phyloP scores from a whole-genome alignment of 2,329 filamentous ascomycete species.

The Colletotrichum siamense region DNA sequence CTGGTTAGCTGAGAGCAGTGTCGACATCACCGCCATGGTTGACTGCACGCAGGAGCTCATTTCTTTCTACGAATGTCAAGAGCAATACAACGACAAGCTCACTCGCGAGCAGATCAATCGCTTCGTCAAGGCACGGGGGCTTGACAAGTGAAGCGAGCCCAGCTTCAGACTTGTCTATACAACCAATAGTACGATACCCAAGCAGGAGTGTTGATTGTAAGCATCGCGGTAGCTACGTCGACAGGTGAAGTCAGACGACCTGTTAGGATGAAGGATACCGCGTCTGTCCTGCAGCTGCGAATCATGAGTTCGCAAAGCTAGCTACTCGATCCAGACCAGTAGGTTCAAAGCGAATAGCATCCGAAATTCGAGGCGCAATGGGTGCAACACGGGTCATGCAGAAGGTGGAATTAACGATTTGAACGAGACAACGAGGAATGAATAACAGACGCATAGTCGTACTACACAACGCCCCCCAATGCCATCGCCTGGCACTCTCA shows the following conservation, averaged over 20 bases:
- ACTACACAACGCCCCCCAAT: not conserved
- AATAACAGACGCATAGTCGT: not conserved
- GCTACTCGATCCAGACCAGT: not conserved
- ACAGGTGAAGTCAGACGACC: not conserved
- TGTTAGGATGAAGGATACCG: not conserved
- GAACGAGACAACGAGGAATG: not conserved
- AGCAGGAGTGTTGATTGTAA: not conserved
- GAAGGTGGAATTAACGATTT: not conserved
- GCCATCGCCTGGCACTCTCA: not conserved
- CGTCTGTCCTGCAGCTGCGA: not conserved
- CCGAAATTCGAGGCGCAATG: not conserved
- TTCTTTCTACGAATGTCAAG: constrained; percentile 79
- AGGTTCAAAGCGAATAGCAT: not conserved
- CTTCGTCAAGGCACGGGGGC: constrained; percentile 62
- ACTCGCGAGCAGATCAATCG: constrained; percentile 63
- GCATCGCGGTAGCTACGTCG: not conserved
- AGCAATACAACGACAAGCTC: constrained; percentile 66
- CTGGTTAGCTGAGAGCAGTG: constrained; percentile 85
- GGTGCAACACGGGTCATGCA: not conserved
- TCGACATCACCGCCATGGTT: constrained; percentile 84
- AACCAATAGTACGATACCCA: not conserved
- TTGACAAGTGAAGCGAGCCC: constrained; percentile 53
- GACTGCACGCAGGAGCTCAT: constrained; percentile 93
- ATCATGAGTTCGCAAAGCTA: not conserved
- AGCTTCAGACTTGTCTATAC: not conserved